A percentile compares a stretch with the other conserved stretches of the same genome.
Evolutionary conservation across 2,329 filamentous ascomycete species (phyloP).

Genomic region (Trichoderma asperellum): DNA sequence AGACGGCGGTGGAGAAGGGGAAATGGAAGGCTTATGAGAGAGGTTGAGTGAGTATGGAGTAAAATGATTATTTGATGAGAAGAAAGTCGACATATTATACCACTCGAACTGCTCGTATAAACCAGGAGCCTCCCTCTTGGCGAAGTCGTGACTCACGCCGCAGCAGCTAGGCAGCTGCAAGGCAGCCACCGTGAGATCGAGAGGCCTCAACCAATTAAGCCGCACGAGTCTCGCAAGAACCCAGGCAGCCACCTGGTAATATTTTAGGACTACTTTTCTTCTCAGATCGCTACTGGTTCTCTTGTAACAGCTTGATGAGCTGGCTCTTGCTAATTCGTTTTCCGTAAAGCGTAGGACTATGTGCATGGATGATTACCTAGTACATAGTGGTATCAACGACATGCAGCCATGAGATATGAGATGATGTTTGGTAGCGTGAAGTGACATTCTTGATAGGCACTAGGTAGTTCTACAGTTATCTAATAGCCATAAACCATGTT

Average conservation of each 20-base stretch:
- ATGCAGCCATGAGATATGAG: background rate
- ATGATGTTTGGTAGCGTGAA: background rate
- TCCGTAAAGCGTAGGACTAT: background rate
- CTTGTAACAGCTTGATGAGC: background rate
- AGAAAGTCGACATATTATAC: constrained; percentile 8
- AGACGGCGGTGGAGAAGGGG: background rate
- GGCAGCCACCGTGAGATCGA: constrained; percentile 22
- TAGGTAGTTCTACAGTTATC: background rate
- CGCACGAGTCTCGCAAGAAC: constrained; percentile 10
- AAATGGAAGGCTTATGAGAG: background rate
- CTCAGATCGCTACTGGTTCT: background rate
- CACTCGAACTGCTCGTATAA: background rate
- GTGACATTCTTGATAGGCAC: background rate
- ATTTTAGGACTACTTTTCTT: constrained; percentile 13
- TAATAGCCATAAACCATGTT: background rate
- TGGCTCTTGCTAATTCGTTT: background rate
- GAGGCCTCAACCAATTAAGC: constrained; percentile 6
- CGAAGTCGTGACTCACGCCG: constrained; percentile 27
- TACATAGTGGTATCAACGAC: background rate
- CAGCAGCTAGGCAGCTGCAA: constrained; percentile 15
- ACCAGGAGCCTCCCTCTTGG: background rate
- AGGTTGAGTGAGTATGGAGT: background rate
- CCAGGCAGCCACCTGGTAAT: constrained; percentile 24
- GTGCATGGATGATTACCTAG: background rate
- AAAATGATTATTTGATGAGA: background rate